Percentiles rank a stretch among this genome's conserved stretches.
Evolutionary conservation across 2,329 filamentous ascomycete genomes (phyloP).

Genomic region (Rachicladosporium sp.): DNA sequence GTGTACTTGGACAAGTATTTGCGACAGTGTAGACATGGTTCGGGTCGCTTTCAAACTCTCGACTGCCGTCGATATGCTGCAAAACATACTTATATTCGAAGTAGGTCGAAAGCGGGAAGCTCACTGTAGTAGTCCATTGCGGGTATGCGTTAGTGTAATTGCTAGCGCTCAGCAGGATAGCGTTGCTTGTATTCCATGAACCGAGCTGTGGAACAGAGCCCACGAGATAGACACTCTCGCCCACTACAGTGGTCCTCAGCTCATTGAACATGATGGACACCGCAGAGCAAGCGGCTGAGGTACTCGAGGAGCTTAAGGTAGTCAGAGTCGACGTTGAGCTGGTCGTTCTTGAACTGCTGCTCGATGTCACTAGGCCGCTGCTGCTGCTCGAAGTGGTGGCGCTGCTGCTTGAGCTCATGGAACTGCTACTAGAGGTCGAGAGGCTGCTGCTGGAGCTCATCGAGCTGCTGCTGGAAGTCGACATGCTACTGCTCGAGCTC

Average conservation of each 20-base stretch:
- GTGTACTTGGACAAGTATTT: slow-evolving; percentile 23
- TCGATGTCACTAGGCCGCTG: not conserved
- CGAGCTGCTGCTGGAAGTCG: no score
- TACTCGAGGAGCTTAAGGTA: not conserved
- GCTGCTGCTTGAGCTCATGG: no score
- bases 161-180: slow-evolving; percentile 44
- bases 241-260: slow-evolving; percentile 18
- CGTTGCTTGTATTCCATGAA: slow-evolving; percentile 43
- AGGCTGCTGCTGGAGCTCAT: no score
- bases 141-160: slow-evolving; percentile 49
- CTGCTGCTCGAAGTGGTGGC: no score
- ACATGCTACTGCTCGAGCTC: no score
- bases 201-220: slow-evolving; percentile 50
- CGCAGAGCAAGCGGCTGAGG: not conserved
- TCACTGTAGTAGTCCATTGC: slow-evolving; percentile 39
- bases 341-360: not conserved
- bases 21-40: slow-evolving; percentile 32
- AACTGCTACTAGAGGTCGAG: no score
- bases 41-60: slow-evolving; percentile 53
- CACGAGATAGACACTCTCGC: slow-evolving; percentile 53
- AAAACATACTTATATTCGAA: slow-evolving; percentile 48
- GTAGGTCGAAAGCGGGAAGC: no score
- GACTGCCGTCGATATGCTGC: slow-evolving; percentile 39
- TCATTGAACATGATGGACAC: not conserved
- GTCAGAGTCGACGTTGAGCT: not conserved